Percentiles rank a stretch among this genome's conserved stretches.
Conservation (phyloP, 2,329 filamentous ascomycete genomes). For the Colletotrichum echinochloae region DNA sequence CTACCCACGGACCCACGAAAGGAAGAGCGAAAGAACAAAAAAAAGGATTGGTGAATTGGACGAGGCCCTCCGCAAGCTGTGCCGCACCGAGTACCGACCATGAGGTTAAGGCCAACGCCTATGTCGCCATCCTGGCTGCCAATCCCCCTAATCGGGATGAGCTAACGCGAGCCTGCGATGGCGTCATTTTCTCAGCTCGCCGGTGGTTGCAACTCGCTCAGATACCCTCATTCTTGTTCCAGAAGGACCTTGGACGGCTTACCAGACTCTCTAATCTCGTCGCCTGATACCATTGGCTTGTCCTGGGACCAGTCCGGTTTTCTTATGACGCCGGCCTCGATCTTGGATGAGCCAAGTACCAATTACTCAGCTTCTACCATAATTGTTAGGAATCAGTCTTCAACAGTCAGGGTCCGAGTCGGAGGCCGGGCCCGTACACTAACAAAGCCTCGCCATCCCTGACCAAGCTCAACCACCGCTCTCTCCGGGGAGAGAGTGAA, state of each 20-base stretch:
- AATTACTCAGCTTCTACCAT: too few relatives aligned
- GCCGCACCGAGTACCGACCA: conserved; percentile 33
- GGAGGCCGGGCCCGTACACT: not conserved
- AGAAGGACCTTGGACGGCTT: not conserved
- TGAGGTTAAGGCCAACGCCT: conserved; percentile 37
- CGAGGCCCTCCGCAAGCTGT: not conserved
- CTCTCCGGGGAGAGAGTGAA: too few relatives aligned
- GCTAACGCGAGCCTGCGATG: conserved; percentile 39
- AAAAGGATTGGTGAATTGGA: too few relatives aligned
- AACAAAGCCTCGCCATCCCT: not conserved
- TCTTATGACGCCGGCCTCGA: not conserved
- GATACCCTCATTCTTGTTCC: conserved; percentile 7
- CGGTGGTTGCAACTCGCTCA: not conserved
- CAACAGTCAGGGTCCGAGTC: not conserved
- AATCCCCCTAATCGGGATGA: conserved; percentile 40
- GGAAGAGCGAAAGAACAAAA: too few relatives aligned
- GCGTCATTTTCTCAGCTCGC: conserved; percentile 32
- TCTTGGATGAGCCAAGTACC: too few relatives aligned
- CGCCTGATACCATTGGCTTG: not conserved
- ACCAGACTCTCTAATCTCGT: too few relatives aligned
- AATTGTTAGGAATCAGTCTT: not conserved
- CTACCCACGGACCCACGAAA: not conserved
- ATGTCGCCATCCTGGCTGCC: conserved; percentile 39
- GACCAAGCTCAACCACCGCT: not conserved
- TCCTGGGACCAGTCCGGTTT: not conserved